These are phyloP conservation scores for Sporothrix globosa DNA, from an alignment of 2,329 filamentous ascomycete species.

Conservation along the genomic window DNA sequence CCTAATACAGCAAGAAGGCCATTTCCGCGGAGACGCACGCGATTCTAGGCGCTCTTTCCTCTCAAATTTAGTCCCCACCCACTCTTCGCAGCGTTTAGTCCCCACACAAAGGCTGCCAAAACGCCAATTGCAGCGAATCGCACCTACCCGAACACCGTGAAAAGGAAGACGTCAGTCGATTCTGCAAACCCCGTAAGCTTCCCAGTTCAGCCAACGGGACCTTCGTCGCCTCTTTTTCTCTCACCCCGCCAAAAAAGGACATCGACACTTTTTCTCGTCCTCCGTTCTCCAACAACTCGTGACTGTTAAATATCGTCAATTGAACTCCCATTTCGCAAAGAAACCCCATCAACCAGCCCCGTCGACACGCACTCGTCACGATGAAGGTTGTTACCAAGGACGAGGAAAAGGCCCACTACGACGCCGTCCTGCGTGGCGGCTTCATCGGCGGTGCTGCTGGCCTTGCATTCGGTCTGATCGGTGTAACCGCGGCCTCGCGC, in stretches of 20 bases:
- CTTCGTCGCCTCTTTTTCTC: conserved; percentile 15
- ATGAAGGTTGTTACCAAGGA: conserved; percentile 98
- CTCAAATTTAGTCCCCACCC: no score
- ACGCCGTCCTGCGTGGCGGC: conserved; percentile 77
- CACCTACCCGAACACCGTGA: conserved; percentile 25
- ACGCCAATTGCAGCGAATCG: neutral
- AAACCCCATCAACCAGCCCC: neutral
- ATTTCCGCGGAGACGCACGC: neutral
- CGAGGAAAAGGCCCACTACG: conserved; percentile 86
- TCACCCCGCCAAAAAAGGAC: conserved; percentile 12
- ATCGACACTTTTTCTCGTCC: neutral
- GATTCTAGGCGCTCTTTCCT: neutral
- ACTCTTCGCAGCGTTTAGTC: no score
- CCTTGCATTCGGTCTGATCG: conserved; percentile 65
- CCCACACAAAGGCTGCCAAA: conserved; percentile 1
- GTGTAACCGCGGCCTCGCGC: conserved; percentile 67
- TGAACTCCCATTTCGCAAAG: neutral
- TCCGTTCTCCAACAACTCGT: neutral
- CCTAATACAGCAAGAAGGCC: neutral
- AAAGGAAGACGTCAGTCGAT: conserved; percentile 32
- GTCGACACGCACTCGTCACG: conserved; percentile 41
- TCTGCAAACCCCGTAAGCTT: conserved; percentile 29
- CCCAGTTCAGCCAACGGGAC: neutral
- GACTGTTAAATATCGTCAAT: neutral
- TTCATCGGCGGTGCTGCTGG: conserved; percentile 71